These are phyloP conservation scores for Pseudozyma tsukubaensis DNA, from an alignment of 1,284 basidiomycete species.

Conservation along the genomic window DNA sequence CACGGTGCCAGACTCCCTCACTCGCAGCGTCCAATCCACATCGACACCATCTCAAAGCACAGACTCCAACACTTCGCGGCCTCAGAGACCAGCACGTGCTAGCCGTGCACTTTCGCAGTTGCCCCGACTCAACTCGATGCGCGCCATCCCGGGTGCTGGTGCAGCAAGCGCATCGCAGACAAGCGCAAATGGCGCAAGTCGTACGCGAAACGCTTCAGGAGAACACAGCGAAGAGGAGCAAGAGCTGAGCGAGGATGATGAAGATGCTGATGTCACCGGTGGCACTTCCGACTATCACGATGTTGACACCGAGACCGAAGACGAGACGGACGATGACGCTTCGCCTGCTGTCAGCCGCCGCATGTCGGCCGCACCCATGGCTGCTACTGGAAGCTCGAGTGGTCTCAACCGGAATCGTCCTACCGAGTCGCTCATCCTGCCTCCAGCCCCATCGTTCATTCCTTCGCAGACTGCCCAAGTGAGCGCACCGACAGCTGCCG, in stretches of 20 bases:
- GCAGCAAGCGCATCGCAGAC: constrained; percentile 7
- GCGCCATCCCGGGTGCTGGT: constrained; percentile 10
- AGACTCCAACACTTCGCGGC: constrained; percentile 13
- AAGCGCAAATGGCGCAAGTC: constrained; percentile 1
- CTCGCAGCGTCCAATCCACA: background rate
- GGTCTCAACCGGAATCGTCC: constrained; percentile 50
- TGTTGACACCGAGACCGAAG: constrained; percentile 42
- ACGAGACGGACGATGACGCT: constrained; percentile 49
- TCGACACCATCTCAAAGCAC: constrained; percentile 11
- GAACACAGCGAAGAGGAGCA: constrained; percentile 52
- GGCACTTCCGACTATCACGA: constrained; percentile 45
- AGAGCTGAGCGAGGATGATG: constrained; percentile 45
- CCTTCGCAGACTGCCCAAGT: constrained; percentile 12
- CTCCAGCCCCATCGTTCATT: constrained; percentile 53
- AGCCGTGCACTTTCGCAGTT: constrained; percentile 52
- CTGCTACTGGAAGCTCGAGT: constrained; percentile 28
- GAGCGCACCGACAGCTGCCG: constrained; percentile 7
- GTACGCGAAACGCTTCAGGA: constrained; percentile 23
- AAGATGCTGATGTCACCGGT: constrained; percentile 30
- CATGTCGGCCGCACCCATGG: constrained; percentile 26
- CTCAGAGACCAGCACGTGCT: constrained; percentile 20
- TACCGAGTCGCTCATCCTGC: constrained; percentile 42
- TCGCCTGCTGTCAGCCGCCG: constrained; percentile 31
- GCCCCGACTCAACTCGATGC: constrained; percentile 60
- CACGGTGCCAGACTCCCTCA: constrained; percentile 19